Base-by-base conservation (phyloP, 345 rosid genomes). In the Lagerstroemia speciosa region DNA sequence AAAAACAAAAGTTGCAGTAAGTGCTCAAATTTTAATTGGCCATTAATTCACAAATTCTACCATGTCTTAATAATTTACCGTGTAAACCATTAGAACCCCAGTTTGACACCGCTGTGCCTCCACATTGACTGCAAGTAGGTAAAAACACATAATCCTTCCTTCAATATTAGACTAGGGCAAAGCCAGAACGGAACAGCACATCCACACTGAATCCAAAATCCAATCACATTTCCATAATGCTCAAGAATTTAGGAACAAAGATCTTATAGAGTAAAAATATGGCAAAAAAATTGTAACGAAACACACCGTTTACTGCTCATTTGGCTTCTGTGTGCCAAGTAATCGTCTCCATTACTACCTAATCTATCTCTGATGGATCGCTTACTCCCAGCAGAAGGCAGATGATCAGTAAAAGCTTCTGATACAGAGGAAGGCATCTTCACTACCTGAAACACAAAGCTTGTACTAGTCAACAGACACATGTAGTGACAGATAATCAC, bases 281-380 rank as follows among this genome's bases (percentile, higher is more conserved):
- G 24, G 53, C 53, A 48, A 32, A 67, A 32, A 67, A 29, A 29
- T 19, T 48, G 38, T 30, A 46, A 46, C 41, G 20, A 73, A 50
- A 60, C 71, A 63, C 68, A 91, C 98, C 93, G 77, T 82, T 91
- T 94, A 74, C 73, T 73, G 82, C 76, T 72, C 37, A 66, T 67
- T 46, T 73, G 84, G 64, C 66, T 72, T 57, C 82, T 83, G n/a
- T 46, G 60, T 12, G 68, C 71, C 43, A 61, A 40, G 2, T 85
- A 83, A 76, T 69, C 26, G 70, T 84, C 96, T 17, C 70, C 67
- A 79, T 62, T 79, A 65, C 77, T 72, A 33, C 97, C 97, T 77
- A 94, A 74, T 72, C 99, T 84, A 62, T 94, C 99, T 78, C 89
- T 89, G 2, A 85, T 81, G 34, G 97, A 86, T 40, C 97, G 89